These are phyloP conservation scores for Fusarium anthophilum DNA, from an alignment of 2,329 filamentous ascomycete genomes.

Conservation along the genomic window DNA sequence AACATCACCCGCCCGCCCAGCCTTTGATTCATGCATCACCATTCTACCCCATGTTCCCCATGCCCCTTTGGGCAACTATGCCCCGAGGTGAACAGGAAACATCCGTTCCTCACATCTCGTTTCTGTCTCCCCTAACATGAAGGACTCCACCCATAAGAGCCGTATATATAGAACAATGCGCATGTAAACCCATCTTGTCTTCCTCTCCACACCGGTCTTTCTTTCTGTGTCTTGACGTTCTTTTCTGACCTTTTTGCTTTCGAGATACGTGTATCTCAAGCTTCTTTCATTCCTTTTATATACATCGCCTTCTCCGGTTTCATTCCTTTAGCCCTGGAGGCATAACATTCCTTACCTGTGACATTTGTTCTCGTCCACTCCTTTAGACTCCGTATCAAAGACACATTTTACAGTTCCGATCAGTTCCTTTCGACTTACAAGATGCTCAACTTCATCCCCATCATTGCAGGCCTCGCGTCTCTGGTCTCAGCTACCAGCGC, in stretches of 20 bases:
- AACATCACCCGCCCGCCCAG: constrained; percentile 14
- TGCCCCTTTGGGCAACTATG: constrained; percentile 12
- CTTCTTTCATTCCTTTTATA: constrained; percentile 19
- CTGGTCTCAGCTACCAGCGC: constrained; percentile 48
- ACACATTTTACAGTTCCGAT: neutral
- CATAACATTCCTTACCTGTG: constrained; percentile 31
- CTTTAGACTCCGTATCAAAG: neutral
- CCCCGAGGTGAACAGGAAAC: constrained; percentile 9
- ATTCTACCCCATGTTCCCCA: constrained; percentile 19
- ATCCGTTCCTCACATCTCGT: constrained; percentile 24
- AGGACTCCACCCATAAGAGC: constrained; percentile 16
- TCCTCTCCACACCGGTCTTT: constrained; percentile 30
- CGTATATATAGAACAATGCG: constrained; percentile 33
- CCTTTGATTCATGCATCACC: constrained; percentile 9
- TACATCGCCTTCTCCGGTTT: constrained; percentile 19
- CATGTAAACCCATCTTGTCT: neutral
- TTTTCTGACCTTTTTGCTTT: constrained; percentile 20
- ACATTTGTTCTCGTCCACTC: neutral
- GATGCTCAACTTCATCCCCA: constrained; percentile 41
- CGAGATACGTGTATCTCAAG: constrained; percentile 25
- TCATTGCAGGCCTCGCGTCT: constrained; percentile 35
- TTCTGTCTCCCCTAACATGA: constrained; percentile 1
- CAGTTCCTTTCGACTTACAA: constrained; percentile 22
- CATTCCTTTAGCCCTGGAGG: constrained; percentile 37
- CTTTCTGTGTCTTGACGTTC: constrained; percentile 32